Base-by-base conservation (phyloP, 352 stramenopile species). In the Peronospora destructor region DNA sequence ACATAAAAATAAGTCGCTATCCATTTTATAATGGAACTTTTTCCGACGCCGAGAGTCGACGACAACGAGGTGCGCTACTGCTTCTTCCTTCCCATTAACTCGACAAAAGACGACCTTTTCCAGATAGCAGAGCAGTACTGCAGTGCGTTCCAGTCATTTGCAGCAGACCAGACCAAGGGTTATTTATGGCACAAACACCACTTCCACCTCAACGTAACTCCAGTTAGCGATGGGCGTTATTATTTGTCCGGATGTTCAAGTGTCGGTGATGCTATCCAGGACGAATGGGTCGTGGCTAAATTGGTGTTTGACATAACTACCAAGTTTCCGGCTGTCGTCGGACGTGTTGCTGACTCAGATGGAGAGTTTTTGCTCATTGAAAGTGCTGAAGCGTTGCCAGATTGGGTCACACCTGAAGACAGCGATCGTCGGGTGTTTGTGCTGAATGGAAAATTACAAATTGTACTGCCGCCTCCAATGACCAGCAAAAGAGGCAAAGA, bases 311-410 rank as follows among this genome's bases (percentile, higher is more conserved):
- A 67, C 46, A 53, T 87, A 29, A 78, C 74, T 0, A 57, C 23
- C 13, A 45, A 33, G 10, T 61, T 73, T 36, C 45, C 53, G 21
- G 39, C 62, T 16, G 49, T 84, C 12, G 41, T 84, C 8, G 60
- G 68, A 17, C 55, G 68, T 7, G 47, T 84, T 5, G 52, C 21
- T 4, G 79, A 88, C 53, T 51, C 60, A 3, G 79, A 88, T 54
- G 79, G 79, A 28, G 72, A 91, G 51, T 88, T 91, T 53, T 46
- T 91, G 28, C 67, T 91, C 46, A 86, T 91, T 53, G 76, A 88
- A 56, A 74, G 66, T 23, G 79, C 79, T n/a, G 71, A 88, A 29
- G 56, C 55, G 30, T 57, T 91, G 14, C 79, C 76, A 3, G 58
- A 81, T 28, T 88, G 79, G 79, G 64, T 85, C 38, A 70, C 69